phyloP scores from a whole-genome alignment of 202 grass and related monocot genomes.

The Panicum virgatum region DNA sequence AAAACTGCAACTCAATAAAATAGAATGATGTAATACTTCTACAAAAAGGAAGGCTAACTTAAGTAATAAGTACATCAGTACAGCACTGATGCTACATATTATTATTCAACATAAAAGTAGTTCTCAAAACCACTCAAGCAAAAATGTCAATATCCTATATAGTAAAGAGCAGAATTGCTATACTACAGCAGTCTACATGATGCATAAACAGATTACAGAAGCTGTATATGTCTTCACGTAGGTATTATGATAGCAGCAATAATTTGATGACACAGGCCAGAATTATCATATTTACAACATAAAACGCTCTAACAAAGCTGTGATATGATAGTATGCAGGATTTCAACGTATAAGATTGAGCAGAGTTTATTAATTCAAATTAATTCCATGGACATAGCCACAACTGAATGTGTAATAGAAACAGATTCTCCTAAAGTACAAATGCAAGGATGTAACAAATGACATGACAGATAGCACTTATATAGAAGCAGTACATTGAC shows the following conservation, averaged over 20 bases:
- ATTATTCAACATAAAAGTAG: background rate
- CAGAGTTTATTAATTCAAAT: background rate
- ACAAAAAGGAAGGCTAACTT: slow-evolving; percentile 25
- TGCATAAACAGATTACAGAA: background rate
- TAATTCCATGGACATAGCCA: background rate
- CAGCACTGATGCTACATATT: background rate
- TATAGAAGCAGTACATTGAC: background rate
- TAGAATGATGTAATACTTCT: background rate
- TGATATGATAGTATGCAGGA: background rate
- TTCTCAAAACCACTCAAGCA: background rate
- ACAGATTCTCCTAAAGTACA: background rate
- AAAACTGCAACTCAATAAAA: slow-evolving; percentile 61
- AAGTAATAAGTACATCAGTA: slow-evolving; percentile 18
- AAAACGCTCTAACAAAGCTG: background rate
- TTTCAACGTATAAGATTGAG: background rate
- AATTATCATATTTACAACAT: background rate
- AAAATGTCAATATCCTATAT: slow-evolving; percentile 1
- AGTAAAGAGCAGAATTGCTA: background rate
- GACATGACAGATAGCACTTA: background rate
- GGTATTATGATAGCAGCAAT: background rate
- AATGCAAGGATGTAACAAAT: background rate
- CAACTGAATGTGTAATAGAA: background rate
- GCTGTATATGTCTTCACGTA: background rate
- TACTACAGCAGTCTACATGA: background rate
- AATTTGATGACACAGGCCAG: background rate